Percentiles rank a stretch among this genome's conserved stretches.
These are phyloP conservation scores for Cyamopsis tetragonoloba DNA, from an alignment of 306 rosid species.

Conservation along the genomic window DNA sequence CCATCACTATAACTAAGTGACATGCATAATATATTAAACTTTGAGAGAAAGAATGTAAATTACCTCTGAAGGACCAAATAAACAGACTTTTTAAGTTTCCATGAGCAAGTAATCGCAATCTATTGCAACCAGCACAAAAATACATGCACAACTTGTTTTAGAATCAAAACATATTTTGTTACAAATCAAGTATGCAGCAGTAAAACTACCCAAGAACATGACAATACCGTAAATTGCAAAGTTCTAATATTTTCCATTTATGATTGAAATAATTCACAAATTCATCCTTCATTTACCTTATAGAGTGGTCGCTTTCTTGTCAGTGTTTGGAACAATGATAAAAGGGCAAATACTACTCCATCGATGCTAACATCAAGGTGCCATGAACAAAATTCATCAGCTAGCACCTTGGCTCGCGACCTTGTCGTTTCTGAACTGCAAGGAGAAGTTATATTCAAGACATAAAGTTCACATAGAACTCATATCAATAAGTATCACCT, in stretches of 20 bases:
- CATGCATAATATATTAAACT: constrained; percentile 17
- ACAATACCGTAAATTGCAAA: neutral
- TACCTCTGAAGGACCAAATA: constrained; percentile 98
- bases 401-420: constrained; percentile 68
- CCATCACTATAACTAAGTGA: neutral
- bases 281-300: constrained; percentile 54
- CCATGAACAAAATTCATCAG: constrained; percentile 93
- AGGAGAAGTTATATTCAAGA: too few species aligned
- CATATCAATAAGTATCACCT: too few species aligned
- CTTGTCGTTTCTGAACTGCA: constrained; percentile 80
- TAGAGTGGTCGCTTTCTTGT: constrained; percentile 74
- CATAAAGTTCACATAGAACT: too few species aligned
- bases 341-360: constrained; percentile 66
- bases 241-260: neutral
- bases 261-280: neutral
- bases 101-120: constrained; percentile 87
- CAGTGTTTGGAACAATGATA: constrained; percentile 72
- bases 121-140: constrained; percentile 97
- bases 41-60: constrained; percentile 17
- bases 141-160: too few species aligned
- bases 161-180: too few species aligned
- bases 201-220: neutral
- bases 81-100: constrained; percentile 95
- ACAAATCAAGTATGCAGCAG: too few species aligned
- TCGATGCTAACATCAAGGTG: constrained; percentile 91